Percentiles rank a stretch among this genome's conserved stretches.
These are phyloP conservation scores for Nemania sp. DNA, from an alignment of 2,329 filamentous ascomycete species.

Conservation along the genomic window DNA sequence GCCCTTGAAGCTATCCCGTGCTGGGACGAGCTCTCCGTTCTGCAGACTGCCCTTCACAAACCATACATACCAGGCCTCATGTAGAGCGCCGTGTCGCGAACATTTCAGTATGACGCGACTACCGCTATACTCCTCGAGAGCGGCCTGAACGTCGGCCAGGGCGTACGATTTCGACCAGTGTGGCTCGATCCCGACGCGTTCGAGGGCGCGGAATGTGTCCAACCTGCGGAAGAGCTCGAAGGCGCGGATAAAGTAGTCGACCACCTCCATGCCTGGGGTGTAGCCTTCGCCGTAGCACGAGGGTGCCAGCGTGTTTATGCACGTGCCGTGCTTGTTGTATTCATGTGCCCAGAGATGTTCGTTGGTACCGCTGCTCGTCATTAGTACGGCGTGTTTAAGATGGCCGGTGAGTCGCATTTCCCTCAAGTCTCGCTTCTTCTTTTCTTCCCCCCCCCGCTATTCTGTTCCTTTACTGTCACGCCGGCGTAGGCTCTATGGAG, in stretches of 20 bases:
- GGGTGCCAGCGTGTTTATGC: conserved; percentile 69
- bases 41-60: conserved; percentile 58
- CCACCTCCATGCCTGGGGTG: conserved; percentile 47
- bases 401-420: too few relatives aligned
- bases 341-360: conserved; percentile 68
- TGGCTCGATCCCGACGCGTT: conserved; percentile 45
- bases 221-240: conserved; percentile 48
- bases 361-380: conserved; percentile 43
- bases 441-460: too few relatives aligned
- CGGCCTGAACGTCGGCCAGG: conserved; percentile 47
- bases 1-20: conserved; percentile 44
- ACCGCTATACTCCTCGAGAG: conserved; percentile 51
- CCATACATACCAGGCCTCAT: conserved; percentile 60
- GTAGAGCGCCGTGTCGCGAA: conserved; percentile 46
- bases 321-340: conserved; percentile 74
- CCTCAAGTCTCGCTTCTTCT: background rate
- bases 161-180: conserved; percentile 46
- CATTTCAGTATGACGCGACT: conserved; percentile 52
- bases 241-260: conserved; percentile 52
- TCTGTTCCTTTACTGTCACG: background rate
- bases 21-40: conserved; percentile 53
- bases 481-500: background rate
- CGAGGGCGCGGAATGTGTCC: conserved; percentile 49
- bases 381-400: conserved; percentile 10
- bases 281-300: conserved; percentile 64